These are phyloP conservation scores for Spongiforma sp. DNA, from an alignment of 1,284 basidiomycete species.

Conservation along the genomic window DNA sequence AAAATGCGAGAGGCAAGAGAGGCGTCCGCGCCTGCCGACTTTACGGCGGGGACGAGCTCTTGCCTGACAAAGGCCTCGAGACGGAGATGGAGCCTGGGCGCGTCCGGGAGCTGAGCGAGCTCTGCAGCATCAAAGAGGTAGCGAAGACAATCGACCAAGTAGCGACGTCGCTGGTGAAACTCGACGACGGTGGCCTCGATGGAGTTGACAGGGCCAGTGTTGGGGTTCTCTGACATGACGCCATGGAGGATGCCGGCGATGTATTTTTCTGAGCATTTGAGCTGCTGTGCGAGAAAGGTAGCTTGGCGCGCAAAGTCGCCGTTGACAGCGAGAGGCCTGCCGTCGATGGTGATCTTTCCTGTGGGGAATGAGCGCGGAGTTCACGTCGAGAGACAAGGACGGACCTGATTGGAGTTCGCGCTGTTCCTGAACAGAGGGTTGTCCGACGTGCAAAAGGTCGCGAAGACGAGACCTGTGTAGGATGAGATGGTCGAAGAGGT, in stretches of 20 bases:
- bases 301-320: conserved; percentile 76
- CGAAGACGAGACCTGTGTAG: conserved; percentile 64
- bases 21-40: conserved; percentile 39
- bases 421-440: conserved; percentile 64
- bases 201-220: conserved; percentile 56
- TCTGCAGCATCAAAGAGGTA: conserved; percentile 54
- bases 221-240: conserved; percentile 67
- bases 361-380: conserved; percentile 19
- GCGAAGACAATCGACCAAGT: conserved; percentile 69
- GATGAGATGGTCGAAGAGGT: conserved; percentile 77
- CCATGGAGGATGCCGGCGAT: conserved; percentile 71
- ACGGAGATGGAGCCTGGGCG: conserved; percentile 50
- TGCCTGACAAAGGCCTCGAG: conserved; percentile 58
- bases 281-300: conserved; percentile 75
- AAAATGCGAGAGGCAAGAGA: conserved; percentile 63
- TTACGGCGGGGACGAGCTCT: conserved; percentile 51
- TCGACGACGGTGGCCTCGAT: conserved; percentile 69
- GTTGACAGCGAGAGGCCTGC: conserved; percentile 68
- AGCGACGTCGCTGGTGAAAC: conserved; percentile 69
- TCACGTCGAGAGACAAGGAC: conserved; percentile 25
- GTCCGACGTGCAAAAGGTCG: conserved; percentile 67
- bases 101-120: conserved; percentile 43
- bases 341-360: conserved; percentile 69
- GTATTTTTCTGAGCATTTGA: conserved; percentile 80
- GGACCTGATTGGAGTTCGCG: conserved; percentile 75